Base-by-base conservation (phyloP, 805 yeast species). In the Lachancea cidri region DNA sequence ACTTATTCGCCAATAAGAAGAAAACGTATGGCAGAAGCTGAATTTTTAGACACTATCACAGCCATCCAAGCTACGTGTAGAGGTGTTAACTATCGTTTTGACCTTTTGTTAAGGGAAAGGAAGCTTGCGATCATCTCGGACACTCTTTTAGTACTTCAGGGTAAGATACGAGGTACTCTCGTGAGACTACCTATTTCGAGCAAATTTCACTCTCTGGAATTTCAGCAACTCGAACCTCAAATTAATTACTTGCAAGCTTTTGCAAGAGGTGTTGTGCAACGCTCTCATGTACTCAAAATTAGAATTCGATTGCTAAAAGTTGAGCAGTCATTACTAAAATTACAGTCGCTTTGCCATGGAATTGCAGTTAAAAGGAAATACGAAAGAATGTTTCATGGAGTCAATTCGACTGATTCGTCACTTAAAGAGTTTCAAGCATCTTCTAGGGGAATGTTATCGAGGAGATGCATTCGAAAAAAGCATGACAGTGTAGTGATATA, bases 61-160 rank as follows among this genome's bases (percentile, higher is more conserved):
- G 67, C 64, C 41, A 64, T 88, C 14, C 96, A 88, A 58, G 76
- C 93, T 0, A 62, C 79, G 17, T 73, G 85, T 14, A 68, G 86
- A 49, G 95, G 93, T 15, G 79, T 85, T 0, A 67, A 77, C 31
- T 65, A 76, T 41, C 71, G 96, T 39, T 84, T 81, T 55, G 64
- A 66, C 16, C 67, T 80, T 65, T 79, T 78, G 57, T 82, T 84
- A 27, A 74, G 76, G 49, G 71, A 71, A 43, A 80, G 81, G 44
- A 71, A 83, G 67, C 55, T 84, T 20, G 74, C 72, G 44, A 73
- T 84, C 1, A 77, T 76, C 50, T 71, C 70, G 5, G 73, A 71
- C 9, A 76, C 74, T 17, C 54, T 82, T 17, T 59, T 72, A 2
- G 57, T 54, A 7, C 62, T 83, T 16, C 79, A 77, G 50, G 64